Conservation (phyloP, 2,329 filamentous ascomycete genomes). For the Talaromyces pinophilus region DNA sequence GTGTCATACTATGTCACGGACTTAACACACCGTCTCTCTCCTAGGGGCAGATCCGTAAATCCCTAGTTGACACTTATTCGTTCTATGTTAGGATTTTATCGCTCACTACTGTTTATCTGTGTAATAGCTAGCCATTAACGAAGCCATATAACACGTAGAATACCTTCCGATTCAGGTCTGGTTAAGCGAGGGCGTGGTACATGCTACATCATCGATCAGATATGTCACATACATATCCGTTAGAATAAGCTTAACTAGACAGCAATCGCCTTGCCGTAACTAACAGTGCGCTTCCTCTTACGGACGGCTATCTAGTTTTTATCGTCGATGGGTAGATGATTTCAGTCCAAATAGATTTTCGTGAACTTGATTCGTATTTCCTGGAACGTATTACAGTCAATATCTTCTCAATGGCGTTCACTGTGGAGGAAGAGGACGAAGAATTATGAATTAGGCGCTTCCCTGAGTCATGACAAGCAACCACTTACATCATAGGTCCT, state of each 20-base stretch:
- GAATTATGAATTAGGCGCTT: not conserved
- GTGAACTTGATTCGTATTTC: not conserved
- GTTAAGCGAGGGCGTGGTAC: not conserved
- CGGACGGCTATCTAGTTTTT: not conserved
- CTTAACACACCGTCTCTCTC: not conserved
- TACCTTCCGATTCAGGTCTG: not conserved
- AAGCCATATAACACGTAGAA: not conserved
- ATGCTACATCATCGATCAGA: not conserved
- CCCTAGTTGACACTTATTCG: not conserved
- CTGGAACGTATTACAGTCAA: not conserved
- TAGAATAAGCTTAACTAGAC: constrained; percentile 5
- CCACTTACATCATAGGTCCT: constrained; percentile 9
- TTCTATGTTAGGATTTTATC: not conserved
- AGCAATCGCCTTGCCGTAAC: not conserved
- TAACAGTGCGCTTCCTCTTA: not conserved
- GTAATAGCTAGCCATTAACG: not conserved
- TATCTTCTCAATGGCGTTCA: constrained; percentile 1
- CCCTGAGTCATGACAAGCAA: constrained; percentile 7
- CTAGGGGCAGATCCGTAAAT: not conserved
- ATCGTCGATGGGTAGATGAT: not conserved
- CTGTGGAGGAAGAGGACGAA: not conserved
- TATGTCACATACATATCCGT: not conserved
- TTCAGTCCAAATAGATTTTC: not conserved
- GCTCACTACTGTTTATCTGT: not conserved
- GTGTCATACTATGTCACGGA: not conserved